These are phyloP conservation scores for Bullera alba DNA, from an alignment of 768 basidiomycete species.

Conservation along the genomic window DNA sequence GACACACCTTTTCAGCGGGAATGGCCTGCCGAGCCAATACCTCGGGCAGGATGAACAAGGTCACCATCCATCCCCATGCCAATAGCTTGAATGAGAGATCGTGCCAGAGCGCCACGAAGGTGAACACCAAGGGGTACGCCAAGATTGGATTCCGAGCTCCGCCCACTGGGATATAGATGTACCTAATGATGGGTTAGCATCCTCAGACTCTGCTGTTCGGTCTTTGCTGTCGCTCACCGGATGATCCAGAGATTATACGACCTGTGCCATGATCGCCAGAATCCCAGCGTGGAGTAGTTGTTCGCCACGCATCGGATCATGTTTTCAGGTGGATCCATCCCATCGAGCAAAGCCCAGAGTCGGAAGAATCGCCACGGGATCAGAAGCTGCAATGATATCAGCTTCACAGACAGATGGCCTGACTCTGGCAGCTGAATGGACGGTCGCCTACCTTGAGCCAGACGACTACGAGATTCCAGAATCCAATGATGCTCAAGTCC, in stretches of 20 bases:
- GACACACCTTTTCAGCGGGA: slow-evolving; percentile 59
- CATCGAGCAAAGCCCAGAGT: slow-evolving; percentile 80
- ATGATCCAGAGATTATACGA: slow-evolving; percentile 94
- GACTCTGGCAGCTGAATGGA: background rate
- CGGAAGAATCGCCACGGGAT: slow-evolving; percentile 97
- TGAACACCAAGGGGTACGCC: slow-evolving; percentile 74
- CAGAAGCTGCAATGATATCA: slow-evolving; percentile 58
- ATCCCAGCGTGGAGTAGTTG: slow-evolving; percentile 85
- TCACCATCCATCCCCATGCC: slow-evolving; percentile 95
- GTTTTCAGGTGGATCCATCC: slow-evolving; percentile 91
- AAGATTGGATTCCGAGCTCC: slow-evolving; percentile 57
- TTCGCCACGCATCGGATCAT: slow-evolving; percentile 99
- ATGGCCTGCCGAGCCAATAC: slow-evolving; percentile 58
- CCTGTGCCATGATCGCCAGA: slow-evolving; percentile 96
- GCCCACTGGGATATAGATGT: slow-evolving; percentile 89
- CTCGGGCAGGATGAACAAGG: slow-evolving; percentile 83
- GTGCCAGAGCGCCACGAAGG: slow-evolving; percentile 97
- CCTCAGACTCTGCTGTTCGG: background rate
- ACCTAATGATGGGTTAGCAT: slow-evolving; percentile 51
- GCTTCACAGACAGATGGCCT: background rate
- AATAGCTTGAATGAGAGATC: slow-evolving; percentile 80
- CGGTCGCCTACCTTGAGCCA: slow-evolving; percentile 75
- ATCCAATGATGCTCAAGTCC: slow-evolving; percentile 83
- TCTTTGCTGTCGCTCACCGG: slow-evolving; percentile 52
- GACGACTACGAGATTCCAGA: slow-evolving; percentile 92